Base-by-base conservation (phyloP, 306 rosid genomes). In the Aeschynomene evenia region DNA sequence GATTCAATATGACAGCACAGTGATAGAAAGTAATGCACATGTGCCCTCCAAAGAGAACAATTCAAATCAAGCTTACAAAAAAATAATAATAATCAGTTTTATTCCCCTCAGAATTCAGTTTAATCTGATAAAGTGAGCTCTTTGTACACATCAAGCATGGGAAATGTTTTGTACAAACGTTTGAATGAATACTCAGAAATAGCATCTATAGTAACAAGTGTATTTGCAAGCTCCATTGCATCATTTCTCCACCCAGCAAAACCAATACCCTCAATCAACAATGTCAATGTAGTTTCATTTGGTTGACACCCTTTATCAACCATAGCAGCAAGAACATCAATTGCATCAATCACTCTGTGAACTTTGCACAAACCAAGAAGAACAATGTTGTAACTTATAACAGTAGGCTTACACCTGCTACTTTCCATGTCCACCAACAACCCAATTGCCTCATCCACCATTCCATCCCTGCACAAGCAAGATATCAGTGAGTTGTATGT, bases 381-480 rank as follows among this genome's bases (percentile, higher is more conserved):
- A 57, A 85, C 81, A 13, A 81, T 88, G 74, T 93, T 93, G 76
- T 81, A 93, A 66, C 85, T 93, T 67, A 90, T 76, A 28, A 90
- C 89, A 0, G 83, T 79, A 1, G 93, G 97, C 68, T 79, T 50
- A 69, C 64, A 76, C 18, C 74, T 71, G 20, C 84, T 72, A 5
- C 66, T 50, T 69, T 85, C 90, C 97, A 93, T 87, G 75, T 88
- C 96, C 58, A 80, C 76, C 72, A 90, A 76, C 88, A 93, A 75
- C 61, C 85, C 91, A 21, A 90, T 80, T 13, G 97, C 98, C 85
- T 86, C 85, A 50, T 85, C 76, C 63, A 90, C 93, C 90, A 93
- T 63, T 57, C 94, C 89, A 63, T 93, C 97, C 79, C 98, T 86
- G 79, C 98, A 93, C 86, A 93, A 84, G 50, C 86, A 82, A 3